These are phyloP conservation scores for Sarocladium strictum DNA, from an alignment of 2,329 filamentous ascomycete genomes.

Conservation along the genomic window DNA sequence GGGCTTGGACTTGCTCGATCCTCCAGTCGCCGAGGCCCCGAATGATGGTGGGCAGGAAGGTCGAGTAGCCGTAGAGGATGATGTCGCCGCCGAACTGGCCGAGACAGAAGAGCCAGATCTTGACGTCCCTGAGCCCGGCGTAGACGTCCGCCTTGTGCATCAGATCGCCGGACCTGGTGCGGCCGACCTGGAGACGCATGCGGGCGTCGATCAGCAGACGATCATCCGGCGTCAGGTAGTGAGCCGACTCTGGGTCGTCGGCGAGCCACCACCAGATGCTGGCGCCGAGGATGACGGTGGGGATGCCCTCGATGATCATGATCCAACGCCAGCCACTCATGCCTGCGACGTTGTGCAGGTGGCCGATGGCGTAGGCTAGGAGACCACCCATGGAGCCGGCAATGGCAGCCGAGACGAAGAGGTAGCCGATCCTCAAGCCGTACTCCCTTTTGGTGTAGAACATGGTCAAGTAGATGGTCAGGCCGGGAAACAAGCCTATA, in stretches of 20 bases:
- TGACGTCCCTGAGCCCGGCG: slow-evolving; percentile 54
- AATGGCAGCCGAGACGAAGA: slow-evolving; percentile 36
- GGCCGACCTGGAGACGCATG: slow-evolving; percentile 22
- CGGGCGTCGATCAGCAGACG: slow-evolving; percentile 26
- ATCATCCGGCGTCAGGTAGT: slow-evolving; percentile 49
- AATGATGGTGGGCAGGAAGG: slow-evolving; percentile 52
- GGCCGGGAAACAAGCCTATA: slow-evolving; percentile 37
- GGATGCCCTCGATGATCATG: slow-evolving; percentile 42
- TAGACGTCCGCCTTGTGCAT: slow-evolving; percentile 48
- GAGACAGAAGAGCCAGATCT: slow-evolving; percentile 55
- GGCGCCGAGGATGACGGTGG: slow-evolving; percentile 26
- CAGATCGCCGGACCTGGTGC: slow-evolving; percentile 20
- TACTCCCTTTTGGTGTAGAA: slow-evolving; percentile 44
- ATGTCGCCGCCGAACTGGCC: slow-evolving; percentile 57
- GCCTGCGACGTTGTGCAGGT: slow-evolving; percentile 29
- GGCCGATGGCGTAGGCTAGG: slow-evolving; percentile 26
- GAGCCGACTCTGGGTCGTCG: slow-evolving; percentile 39
- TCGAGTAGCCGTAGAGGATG: slow-evolving; percentile 46
- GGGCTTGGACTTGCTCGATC: slow-evolving; percentile 25
- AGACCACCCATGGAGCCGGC: slow-evolving; percentile 23
- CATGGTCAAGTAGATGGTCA: slow-evolving; percentile 34
- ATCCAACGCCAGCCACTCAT: slow-evolving; percentile 46
- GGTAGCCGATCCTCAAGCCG: slow-evolving; percentile 22
- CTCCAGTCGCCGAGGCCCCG: slow-evolving; percentile 48
- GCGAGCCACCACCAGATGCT: slow-evolving; percentile 23